Conservation (phyloP, 2,329 filamentous ascomycete genomes). For the Alternaria arborescens region DNA sequence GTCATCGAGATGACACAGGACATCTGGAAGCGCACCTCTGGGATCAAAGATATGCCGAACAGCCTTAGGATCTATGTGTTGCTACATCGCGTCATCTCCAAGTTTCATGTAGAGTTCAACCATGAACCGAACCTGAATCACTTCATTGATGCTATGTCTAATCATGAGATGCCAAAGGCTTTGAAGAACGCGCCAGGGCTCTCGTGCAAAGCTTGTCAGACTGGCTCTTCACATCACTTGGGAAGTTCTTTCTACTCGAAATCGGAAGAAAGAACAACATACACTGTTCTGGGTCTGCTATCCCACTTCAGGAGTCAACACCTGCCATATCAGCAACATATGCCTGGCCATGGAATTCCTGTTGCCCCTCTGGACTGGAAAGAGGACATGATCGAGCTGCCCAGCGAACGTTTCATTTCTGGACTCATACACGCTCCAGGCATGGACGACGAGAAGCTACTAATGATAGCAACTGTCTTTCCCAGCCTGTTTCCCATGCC, state of each 20-base stretch:
- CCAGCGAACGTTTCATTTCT: slow-evolving; percentile 59
- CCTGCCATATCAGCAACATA: slow-evolving; percentile 35
- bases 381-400: slow-evolving; percentile 68
- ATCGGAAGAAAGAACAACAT: slow-evolving; percentile 51
- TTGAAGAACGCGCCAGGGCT: slow-evolving; percentile 56
- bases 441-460: slow-evolving; percentile 65
- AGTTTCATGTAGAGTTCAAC: slow-evolving; percentile 66
- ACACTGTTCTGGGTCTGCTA: slow-evolving; percentile 63
- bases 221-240: slow-evolving; percentile 37
- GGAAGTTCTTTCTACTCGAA: slow-evolving; percentile 46
- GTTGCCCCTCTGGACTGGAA: slow-evolving; percentile 61
- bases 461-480: slow-evolving; percentile 61
- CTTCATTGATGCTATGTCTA: slow-evolving; percentile 58
- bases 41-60: slow-evolving; percentile 68
- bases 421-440: slow-evolving; percentile 61
- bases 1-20: slow-evolving; percentile 63
- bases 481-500: slow-evolving; percentile 55
- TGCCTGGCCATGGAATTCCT: slow-evolving; percentile 34
- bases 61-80: slow-evolving; percentile 70
- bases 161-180: slow-evolving; percentile 52
- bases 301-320: slow-evolving; percentile 69
- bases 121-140: slow-evolving; percentile 66
- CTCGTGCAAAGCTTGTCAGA: slow-evolving; percentile 54
- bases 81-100: slow-evolving; percentile 68
- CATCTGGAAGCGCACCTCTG: slow-evolving; percentile 69